A percentile compares a stretch with the other conserved stretches of the same genome.
Conservation (phyloP, 2,329 filamentous ascomycete genomes). For the Monilinia fructicola region DNA sequence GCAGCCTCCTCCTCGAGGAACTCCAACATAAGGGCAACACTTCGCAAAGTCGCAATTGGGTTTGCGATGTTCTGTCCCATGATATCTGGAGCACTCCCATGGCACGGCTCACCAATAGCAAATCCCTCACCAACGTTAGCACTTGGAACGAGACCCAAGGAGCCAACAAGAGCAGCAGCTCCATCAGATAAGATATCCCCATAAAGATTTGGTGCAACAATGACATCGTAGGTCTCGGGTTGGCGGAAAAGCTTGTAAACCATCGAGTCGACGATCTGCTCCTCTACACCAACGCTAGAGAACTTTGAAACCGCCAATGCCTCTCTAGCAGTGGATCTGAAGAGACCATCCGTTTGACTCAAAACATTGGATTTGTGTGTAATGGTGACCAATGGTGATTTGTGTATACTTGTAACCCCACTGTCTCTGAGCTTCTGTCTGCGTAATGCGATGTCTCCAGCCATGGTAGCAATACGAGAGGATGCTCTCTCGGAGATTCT, state of each 20-base stretch:
- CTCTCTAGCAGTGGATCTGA: conserved; percentile 74
- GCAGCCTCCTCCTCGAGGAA: conserved; percentile 86
- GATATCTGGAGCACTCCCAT: conserved; percentile 94
- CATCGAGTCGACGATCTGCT: conserved; percentile 99
- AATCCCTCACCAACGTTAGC: conserved; percentile 95
- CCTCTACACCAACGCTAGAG: conserved; percentile 69
- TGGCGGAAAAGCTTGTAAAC: conserved; percentile 99
- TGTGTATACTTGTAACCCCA: conserved; percentile 60
- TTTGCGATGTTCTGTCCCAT: conserved; percentile 91
- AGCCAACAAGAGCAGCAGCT: conserved; percentile 89
- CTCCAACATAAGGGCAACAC: conserved; percentile 92
- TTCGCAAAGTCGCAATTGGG: conserved; percentile 90
- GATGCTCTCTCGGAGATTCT: conserved; percentile 86
- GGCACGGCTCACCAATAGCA: conserved; percentile 96
- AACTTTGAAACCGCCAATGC: conserved; percentile 69
- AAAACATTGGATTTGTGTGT: conserved; percentile 99
- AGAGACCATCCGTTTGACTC: conserved; percentile 92
- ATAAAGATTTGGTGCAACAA: conserved; percentile 96
- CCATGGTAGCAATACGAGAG: conserved; percentile 85
- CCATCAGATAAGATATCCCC: conserved; percentile 96
- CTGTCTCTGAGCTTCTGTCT: conserved; percentile 75
- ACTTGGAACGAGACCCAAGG: conserved; percentile 85
- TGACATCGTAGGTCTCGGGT: conserved; percentile 92
- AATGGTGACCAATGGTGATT: conserved; percentile 78
- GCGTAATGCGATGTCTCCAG: conserved; percentile 88